phyloP scores from a whole-genome alignment of 2,329 filamentous ascomycete genomes.

The Colletotrichum sp. region DNA sequence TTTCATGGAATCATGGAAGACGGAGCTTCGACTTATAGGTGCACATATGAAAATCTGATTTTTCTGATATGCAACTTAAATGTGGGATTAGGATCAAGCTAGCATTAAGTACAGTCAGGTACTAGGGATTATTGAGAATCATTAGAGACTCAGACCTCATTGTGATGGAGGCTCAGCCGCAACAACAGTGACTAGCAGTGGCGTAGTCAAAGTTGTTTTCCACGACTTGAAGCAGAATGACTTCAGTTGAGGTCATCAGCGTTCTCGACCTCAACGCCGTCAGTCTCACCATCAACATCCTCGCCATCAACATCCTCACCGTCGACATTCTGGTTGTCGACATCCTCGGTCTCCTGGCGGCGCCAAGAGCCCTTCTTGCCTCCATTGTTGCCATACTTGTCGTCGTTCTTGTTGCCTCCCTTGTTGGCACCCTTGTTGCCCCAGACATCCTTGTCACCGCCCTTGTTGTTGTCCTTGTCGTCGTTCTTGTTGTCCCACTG shows the following conservation, averaged over 20 bases:
- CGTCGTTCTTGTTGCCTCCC: background rate
- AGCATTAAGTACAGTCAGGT: background rate
- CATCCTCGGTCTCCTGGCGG: background rate
- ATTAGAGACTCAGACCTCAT: background rate
- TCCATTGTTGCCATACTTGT: background rate
- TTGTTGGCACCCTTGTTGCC: background rate
- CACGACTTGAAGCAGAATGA: background rate
- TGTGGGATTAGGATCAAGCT: background rate
- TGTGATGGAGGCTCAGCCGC: background rate
- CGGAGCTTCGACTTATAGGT: background rate
- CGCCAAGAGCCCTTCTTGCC: background rate
- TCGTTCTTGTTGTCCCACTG: background rate
- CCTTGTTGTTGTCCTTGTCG: background rate
- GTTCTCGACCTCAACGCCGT: background rate
- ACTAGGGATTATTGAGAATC: background rate
- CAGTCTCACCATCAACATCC: background rate
- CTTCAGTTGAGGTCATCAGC: background rate
- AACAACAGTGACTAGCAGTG: background rate
- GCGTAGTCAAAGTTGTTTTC: background rate
- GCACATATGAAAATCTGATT: background rate
- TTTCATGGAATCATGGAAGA: background rate
- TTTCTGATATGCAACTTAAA: background rate
- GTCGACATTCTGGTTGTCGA: background rate
- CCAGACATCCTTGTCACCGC: background rate
- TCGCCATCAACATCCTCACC: background rate